Conservation (phyloP, 164 flowering plant species). For the Magnolia kwangsiensis region DNA sequence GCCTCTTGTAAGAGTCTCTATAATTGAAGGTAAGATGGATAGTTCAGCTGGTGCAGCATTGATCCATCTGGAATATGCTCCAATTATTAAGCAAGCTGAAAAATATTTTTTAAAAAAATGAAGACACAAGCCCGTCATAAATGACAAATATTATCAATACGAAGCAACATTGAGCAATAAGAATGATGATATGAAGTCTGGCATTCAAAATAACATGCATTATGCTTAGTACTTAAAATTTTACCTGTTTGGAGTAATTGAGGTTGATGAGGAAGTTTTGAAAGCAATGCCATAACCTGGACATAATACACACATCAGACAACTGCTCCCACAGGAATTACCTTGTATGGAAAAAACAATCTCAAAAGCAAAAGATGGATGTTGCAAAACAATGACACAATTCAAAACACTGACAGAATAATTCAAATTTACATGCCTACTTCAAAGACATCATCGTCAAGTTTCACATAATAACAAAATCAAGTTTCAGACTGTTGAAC, state of each 20-base stretch:
- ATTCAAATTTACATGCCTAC: not conserved
- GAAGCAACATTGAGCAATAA: not conserved
- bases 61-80: slow-evolving; percentile 99
- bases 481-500: not conserved
- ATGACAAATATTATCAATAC: not conserved
- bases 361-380: not conserved
- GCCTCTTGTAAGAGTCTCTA: slow-evolving; percentile 82
- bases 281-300: slow-evolving; percentile 81
- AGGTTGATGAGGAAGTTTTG: slow-evolving; percentile 79
- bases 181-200: not conserved
- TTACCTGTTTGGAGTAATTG: slow-evolving; percentile 92
- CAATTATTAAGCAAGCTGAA: slow-evolving; percentile 86
- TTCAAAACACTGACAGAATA: not conserved
- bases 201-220: slow-evolving; percentile 6
- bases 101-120: not conserved
- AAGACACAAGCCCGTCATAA: slow-evolving; percentile 4
- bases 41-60: slow-evolving; percentile 71
- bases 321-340: not conserved
- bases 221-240: not conserved
- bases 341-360: not conserved
- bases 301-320: not conserved
- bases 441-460: not conserved
- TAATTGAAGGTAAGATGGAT: slow-evolving; percentile 61
- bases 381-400: not conserved
- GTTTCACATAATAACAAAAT: not conserved